Percentiles rank a stretch among this genome's conserved stretches.
These are phyloP conservation scores for Phytophthora europaea DNA, from an alignment of 352 stramenopile species.

Conservation along the genomic window DNA sequence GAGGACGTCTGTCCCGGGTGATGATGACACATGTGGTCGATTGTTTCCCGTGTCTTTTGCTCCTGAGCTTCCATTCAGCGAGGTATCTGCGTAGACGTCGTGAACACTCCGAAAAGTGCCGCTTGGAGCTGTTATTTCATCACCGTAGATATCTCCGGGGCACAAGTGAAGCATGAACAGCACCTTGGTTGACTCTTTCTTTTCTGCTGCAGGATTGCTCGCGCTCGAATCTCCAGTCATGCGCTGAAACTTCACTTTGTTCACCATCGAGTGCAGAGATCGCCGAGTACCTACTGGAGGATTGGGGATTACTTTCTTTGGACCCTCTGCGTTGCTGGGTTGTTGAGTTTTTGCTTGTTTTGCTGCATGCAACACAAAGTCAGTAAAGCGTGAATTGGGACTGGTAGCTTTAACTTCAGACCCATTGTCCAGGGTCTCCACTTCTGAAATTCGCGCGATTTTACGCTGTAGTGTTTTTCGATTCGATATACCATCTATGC, in stretches of 20 bases:
- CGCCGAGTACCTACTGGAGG: conserved; percentile 1
- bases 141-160: conserved; percentile 60
- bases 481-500: conserved; percentile 4
- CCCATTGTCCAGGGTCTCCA: conserved; percentile 13
- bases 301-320: not conserved
- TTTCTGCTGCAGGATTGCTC: conserved; percentile 7
- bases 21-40: not conserved
- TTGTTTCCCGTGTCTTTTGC: not conserved
- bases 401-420: conserved; percentile 8
- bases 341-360: conserved; percentile 8
- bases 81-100: conserved; percentile 47
- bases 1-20: conserved; percentile 40
- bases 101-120: conserved; percentile 48
- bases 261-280: conserved; percentile 37
- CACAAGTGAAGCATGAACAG: conserved; percentile 56
- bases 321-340: not conserved
- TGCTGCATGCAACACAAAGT: conserved; percentile 66
- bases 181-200: conserved; percentile 26
- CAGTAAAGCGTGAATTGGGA: conserved; percentile 41
- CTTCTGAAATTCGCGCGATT: conserved; percentile 34
- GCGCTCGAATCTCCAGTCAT: conserved; percentile 11
- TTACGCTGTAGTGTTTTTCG: conserved; percentile 30
- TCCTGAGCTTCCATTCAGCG: not conserved
- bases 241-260: conserved; percentile 35
- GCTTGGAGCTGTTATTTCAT: conserved; percentile 51